Evolutionary conservation across 176 grass and related monocot species (phyloP), one percentile per base, ranked within the genome.

Genomic region (Poa pratensis): DNA sequence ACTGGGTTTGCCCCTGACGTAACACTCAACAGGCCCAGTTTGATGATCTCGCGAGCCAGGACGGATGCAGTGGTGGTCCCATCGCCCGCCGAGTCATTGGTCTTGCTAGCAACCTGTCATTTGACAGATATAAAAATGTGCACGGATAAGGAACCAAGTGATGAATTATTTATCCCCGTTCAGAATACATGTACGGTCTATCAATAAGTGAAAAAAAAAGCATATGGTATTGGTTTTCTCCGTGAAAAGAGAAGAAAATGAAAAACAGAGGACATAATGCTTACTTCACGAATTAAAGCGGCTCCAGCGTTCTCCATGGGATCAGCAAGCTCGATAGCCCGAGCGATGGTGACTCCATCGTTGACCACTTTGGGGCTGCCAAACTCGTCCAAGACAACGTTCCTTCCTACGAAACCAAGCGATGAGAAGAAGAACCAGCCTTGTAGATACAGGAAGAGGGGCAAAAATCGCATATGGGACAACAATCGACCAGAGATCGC

Each of bases 271-370:
- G 7, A n/a, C 39, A 62, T 2, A 42, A 64, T 34, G n/a, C 51
- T 30, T 90, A 97, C 95, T 75, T 97, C 95, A 8, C 92, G 92
- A 79, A 97, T 97, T 10, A 97, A 78, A 34, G 95, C 87, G 12
- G 95, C 95, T 7, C 92, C 95, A 27, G 95, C 95, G 64, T 97
- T 97, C 87, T 97, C 92, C 90, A 97, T 91, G 2, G 95, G 95
- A 82, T 97, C 90, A 1, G 95, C 90, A n/a, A 97, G 95, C 71
- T 94, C 95, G 10, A 97, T 97, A 54, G 92, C 88, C 23, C 95
- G 86, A 9, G 95, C 92, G 73, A 97, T 97, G 11, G 92, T 94
- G 61, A 97, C 95, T 48, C 95, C 95, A 59, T 97, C 95, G 40
- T 91, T 97, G 27, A 97, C 95, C 19, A 97, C 95, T 78, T 91